phyloP scores from a whole-genome alignment of 2,329 filamentous ascomycete species.

The Thelonectria blattea region DNA sequence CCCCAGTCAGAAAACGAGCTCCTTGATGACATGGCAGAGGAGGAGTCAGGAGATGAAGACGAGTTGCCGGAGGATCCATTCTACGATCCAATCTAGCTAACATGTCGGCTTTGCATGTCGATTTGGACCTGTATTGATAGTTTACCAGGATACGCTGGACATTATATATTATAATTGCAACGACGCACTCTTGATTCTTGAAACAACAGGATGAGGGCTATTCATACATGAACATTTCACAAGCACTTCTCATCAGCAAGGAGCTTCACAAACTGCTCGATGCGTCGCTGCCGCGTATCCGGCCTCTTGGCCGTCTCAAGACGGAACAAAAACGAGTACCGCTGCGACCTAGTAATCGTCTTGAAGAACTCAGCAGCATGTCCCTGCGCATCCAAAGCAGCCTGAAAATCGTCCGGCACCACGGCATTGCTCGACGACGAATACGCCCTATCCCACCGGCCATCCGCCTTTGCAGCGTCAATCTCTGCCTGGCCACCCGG shows the following conservation, averaged over 20 bases:
- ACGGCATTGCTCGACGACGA: constrained; percentile 53
- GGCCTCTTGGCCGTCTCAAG: constrained; percentile 50
- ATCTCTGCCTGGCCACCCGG: constrained; percentile 55
- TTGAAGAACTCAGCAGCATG: constrained; percentile 49
- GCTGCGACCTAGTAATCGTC: constrained; percentile 50
- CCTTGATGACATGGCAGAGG: constrained; percentile 43
- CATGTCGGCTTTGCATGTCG: too few species aligned
- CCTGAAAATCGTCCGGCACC: constrained; percentile 56
- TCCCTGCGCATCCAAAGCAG: constrained; percentile 46
- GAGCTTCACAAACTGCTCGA: constrained; percentile 49
- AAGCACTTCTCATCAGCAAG: constrained; percentile 40
- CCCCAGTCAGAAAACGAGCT: constrained; percentile 32
- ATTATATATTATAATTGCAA: background rate
- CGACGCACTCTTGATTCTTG: too few species aligned
- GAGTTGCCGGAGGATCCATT: constrained; percentile 7
- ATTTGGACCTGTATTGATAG: background rate
- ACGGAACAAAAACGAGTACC: constrained; percentile 54
- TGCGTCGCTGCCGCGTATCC: constrained; percentile 45
- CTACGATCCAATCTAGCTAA: constrained; percentile 19
- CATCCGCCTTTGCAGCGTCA: constrained; percentile 61
- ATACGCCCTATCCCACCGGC: constrained; percentile 65
- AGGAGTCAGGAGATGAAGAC: constrained; percentile 38
- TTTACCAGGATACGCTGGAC: background rate
- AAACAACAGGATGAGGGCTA: background rate
- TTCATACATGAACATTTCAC: constrained; percentile 12